Evolutionary conservation across 2,329 filamentous ascomycete genomes (phyloP), one percentile per base, ranked within the genome.

Genomic region (Seiridium unicorne): DNA sequence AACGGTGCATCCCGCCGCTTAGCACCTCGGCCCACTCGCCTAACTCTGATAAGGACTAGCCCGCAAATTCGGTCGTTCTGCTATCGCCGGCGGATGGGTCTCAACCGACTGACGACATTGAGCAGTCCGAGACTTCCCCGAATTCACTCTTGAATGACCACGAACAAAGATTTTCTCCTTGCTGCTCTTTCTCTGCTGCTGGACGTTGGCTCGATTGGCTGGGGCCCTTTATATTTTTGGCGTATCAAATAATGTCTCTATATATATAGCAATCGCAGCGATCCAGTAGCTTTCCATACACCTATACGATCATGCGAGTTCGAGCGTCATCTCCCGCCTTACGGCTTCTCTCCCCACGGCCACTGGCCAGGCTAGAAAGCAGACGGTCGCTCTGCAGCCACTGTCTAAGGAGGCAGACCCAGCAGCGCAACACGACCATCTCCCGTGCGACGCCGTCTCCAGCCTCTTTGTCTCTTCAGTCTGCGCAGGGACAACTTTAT

Each of bases 361-460:
- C 42, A 44, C 35, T 46, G 13, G 51, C 60, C 10, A 40, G 38
- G 10, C 31, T 55, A 35, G 54, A 44, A 10, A 55, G 46, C 18
- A 46, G 54, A 5, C 57, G 57, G 18, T 57, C 48, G n/a, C 35
- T 60, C 36, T 62, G 60, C 38, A 46, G 42, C 13, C 53, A 58
- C 31, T 58, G 54, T 13, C 34, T 49, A 9, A 32, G 55, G 31
- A 44, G 38, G 34, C 32, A 46, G 18, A 44, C 31, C 9, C 5
- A 26, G 4, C 42, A 36, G 18, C 57, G 56, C 35, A n/a, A 34
- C 11, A 34, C 40, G 18, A 38, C 31, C 48, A 42, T 7, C 13
- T 42, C 42, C 5, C 10, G 34, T 36, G 5, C 42, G 26, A 55
- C 13, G 32, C 18, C 47, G 11, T 5, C 36, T 38, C n/a, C 34